Base-by-base conservation (phyloP, 1,284 basidiomycete genomes). In the Sutorius eximius region DNA sequence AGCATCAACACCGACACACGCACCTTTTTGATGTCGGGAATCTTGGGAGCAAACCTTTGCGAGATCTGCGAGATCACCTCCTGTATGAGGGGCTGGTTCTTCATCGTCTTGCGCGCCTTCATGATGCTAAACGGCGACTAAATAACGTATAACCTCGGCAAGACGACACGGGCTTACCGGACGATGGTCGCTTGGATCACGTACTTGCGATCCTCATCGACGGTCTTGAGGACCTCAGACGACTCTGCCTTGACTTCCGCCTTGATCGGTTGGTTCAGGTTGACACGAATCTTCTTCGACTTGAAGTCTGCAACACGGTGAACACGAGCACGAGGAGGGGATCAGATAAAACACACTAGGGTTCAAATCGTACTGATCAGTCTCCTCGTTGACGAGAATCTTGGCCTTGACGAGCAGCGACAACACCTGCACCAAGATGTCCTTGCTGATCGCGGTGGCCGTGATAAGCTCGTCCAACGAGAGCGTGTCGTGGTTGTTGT, bases 121-220 rank as follows among this genome's bases (percentile, higher is more conserved):
- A 98, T 98, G 72, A 98, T 92, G 53, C 94, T 92, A 64, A 6
- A 53, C 48, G 40, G 33, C 49, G 8, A 12, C 43, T 38, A 30
- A 52, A 30, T 9, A 49, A 37, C 34, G 56, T 34, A 27, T n/a
- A 41, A 40, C 29, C 37, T 37, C 29, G 47, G 41, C 33, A 0
- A 37, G 7, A 46, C 9, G 9, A 51, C 42, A 29, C 37, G 1
- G 0, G 2, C 54, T 66, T 70, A 93, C 89, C 93, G 89, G 49
- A 99, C 96, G 66, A 99, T 97, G 15, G 93, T 96, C 15, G 96
- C 96, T 72, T 99, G 97, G 56, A 98, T 95, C 55, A 97, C 86
- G 69, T 97, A 91, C 78, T 97, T 96, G 59, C 96, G 86, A 71
- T 99, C 96, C 75, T 99, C 96, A 63, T 99, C 96, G 10, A 99